These are phyloP conservation scores for Kazachstania viticola DNA, from an alignment of 805 yeast genomes.

Conservation along the genomic window DNA sequence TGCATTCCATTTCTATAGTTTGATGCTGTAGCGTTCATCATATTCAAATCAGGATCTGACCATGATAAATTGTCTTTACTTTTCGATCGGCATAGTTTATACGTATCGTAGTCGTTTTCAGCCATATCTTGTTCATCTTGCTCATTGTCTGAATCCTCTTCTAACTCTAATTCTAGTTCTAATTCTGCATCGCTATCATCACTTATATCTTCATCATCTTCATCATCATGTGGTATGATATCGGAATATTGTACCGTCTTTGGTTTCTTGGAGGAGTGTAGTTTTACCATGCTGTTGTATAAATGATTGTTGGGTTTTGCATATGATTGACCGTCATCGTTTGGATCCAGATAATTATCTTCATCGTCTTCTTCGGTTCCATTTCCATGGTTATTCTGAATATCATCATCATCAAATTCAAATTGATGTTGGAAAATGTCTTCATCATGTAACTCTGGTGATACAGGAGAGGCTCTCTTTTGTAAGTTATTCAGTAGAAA, in stretches of 20 bases:
- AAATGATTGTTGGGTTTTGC: constrained; percentile 49
- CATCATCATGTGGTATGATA: constrained; percentile 8
- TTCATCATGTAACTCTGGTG: constrained; percentile 10
- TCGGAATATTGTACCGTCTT: constrained; percentile 12
- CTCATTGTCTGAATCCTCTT: constrained; percentile 13
- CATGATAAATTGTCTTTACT: constrained; percentile 24
- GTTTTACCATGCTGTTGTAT: constrained; percentile 31
- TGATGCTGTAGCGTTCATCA: too few species aligned
- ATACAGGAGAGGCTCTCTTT: constrained; percentile 8
- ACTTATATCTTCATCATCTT: constrained; percentile 6
- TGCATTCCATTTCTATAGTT: too few species aligned
- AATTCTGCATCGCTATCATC: constrained; percentile 9
- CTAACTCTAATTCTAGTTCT: constrained; percentile 7
- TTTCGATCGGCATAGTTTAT: constrained; percentile 22
- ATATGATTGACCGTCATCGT: constrained; percentile 71
- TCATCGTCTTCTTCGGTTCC: constrained; percentile 31
- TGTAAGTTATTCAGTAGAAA: constrained; percentile 8
- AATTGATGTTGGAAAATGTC: constrained; percentile 34
- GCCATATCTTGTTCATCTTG: constrained; percentile 6
- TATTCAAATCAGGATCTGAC: constrained; percentile 22
- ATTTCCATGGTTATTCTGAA: too few species aligned
- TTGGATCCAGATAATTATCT: constrained; percentile 69
- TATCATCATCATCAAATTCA: constrained; percentile 29
- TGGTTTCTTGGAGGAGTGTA: constrained; percentile 8
- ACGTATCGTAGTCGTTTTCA: constrained; percentile 26